These are phyloP conservation scores for Coprinellus micaceus DNA, from an alignment of 768 basidiomycete species.

Conservation along the genomic window DNA sequence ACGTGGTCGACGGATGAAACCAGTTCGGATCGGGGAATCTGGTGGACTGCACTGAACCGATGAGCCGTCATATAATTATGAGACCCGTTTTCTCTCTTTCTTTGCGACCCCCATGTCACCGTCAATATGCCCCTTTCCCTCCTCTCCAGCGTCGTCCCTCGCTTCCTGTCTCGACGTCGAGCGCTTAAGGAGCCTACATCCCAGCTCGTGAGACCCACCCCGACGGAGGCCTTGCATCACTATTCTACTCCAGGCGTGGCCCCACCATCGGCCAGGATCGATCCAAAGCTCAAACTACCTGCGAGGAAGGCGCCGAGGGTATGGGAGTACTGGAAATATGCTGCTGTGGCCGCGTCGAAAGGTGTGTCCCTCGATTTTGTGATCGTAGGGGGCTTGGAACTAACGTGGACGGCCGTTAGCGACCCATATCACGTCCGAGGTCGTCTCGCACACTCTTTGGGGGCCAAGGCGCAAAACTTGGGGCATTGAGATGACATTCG, in stretches of 20 bases:
- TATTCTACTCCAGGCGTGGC: conserved; percentile 66
- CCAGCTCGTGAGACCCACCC: conserved; percentile 24
- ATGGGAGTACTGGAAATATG: conserved; percentile 73
- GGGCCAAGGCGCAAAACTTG: conserved; percentile 88
- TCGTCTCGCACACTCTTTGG: conserved; percentile 75
- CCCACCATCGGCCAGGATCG: conserved; percentile 72
- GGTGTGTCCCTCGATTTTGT: conserved; percentile 39
- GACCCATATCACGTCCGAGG: conserved; percentile 55
- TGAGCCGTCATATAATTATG: conserved; percentile 2
- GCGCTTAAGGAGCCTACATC: conserved; percentile 10
- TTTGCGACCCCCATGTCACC: conserved; percentile 7
- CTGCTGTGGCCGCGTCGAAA: conserved; percentile 61
- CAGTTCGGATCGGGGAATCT: neutral
- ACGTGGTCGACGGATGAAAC: conserved; percentile 11
- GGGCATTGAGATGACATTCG: conserved; percentile 93
- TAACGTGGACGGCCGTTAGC: no score
- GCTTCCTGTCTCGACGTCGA: conserved; percentile 10
- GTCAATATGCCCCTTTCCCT: conserved; percentile 10
- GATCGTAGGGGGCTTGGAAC: no score
- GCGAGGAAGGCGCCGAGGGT: conserved; percentile 53
- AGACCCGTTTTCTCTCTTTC: conserved; percentile 8
- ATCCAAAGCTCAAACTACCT: conserved; percentile 60
- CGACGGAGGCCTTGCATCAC: conserved; percentile 38
- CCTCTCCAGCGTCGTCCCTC: conserved; percentile 12
- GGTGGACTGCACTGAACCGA: neutral